Conservation (phyloP, 2,329 filamentous ascomycete genomes). For the Epichloe sibirici region DNA sequence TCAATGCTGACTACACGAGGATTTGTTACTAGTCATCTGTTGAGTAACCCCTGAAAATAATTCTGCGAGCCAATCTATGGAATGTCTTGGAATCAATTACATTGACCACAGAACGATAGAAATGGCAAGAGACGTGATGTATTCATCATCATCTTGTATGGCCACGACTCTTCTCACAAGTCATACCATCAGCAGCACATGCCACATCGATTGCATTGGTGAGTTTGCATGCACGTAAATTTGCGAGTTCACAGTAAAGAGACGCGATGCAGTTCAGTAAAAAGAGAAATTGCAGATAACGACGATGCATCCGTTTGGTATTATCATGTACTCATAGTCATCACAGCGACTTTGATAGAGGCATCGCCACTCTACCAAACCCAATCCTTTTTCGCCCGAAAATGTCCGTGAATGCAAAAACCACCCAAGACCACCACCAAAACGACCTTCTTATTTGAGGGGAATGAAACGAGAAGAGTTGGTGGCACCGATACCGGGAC, state of each 20-base stretch:
- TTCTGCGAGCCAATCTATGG: too few species aligned
- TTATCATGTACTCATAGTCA: slow-evolving; percentile 32
- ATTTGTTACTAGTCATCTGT: background rate
- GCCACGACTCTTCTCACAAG: too few species aligned
- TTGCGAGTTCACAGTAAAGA: background rate
- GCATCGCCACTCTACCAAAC: slow-evolving; percentile 36
- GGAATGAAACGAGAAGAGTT: slow-evolving; percentile 99
- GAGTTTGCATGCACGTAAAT: background rate
- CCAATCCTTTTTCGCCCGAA: slow-evolving; percentile 45
- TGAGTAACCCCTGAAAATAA: background rate
- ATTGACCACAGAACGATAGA: too few species aligned
- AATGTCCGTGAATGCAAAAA: slow-evolving; percentile 46
- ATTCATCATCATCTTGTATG: too few species aligned
- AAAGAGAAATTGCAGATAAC: slow-evolving; percentile 9
- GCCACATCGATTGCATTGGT: background rate
- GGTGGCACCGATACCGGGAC: slow-evolving; percentile 99
- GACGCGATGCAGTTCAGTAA: background rate
- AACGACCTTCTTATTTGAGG: slow-evolving; percentile 78
- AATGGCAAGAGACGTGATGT: too few species aligned
- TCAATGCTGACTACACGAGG: background rate
- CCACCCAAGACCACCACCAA: slow-evolving; percentile 29
- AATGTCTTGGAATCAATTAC: too few species aligned
- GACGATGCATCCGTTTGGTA: slow-evolving; percentile 30
- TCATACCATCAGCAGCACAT: too few species aligned
- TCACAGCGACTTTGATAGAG: slow-evolving; percentile 32